Conservation (phyloP, 2,329 filamentous ascomycete genomes). For the Arthrobotrys entomopaga region DNA sequence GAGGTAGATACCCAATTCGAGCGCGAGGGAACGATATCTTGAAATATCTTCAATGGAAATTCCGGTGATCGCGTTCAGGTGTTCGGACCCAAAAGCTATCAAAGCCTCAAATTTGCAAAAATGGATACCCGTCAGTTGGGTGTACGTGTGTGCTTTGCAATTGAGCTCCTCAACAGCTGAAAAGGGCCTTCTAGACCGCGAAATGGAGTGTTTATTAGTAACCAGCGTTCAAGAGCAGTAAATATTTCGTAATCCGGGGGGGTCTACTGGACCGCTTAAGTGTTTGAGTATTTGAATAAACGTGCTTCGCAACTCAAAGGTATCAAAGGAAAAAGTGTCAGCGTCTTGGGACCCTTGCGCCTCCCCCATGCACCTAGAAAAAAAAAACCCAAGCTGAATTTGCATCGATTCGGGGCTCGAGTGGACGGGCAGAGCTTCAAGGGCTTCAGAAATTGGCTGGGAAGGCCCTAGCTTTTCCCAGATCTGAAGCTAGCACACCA, state of each 20-base stretch:
- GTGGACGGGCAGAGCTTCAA: not conserved
- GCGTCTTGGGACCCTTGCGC: conserved; percentile 17
- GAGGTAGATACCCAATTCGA: no score
- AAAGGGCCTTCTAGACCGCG: not conserved
- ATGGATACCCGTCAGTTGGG: no score
- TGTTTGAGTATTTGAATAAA: conserved; percentile 52
- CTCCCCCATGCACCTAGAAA: conserved; percentile 25
- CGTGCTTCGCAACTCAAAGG: not conserved
- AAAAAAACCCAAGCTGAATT: not conserved
- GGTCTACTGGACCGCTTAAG: conserved; percentile 21
- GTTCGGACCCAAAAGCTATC: no score
- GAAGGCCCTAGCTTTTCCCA: not conserved
- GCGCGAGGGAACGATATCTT: no score
- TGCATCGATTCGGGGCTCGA: conserved; percentile 10
- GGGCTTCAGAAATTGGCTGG: not conserved
- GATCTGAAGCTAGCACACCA: conserved; percentile 2
- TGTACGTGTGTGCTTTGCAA: not conserved
- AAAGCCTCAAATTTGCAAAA: no score
- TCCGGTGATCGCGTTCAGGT: no score
- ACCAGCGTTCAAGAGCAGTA: not conserved
- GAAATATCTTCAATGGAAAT: no score
- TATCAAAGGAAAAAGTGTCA: conserved; percentile 28
- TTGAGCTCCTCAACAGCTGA: not conserved
- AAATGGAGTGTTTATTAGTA: conserved; percentile 5
- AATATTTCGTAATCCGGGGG: conserved; percentile 37